phyloP scores from a whole-genome alignment of 2,329 filamentous ascomycete genomes.

The Aspergillus oerlinghausenensis region DNA sequence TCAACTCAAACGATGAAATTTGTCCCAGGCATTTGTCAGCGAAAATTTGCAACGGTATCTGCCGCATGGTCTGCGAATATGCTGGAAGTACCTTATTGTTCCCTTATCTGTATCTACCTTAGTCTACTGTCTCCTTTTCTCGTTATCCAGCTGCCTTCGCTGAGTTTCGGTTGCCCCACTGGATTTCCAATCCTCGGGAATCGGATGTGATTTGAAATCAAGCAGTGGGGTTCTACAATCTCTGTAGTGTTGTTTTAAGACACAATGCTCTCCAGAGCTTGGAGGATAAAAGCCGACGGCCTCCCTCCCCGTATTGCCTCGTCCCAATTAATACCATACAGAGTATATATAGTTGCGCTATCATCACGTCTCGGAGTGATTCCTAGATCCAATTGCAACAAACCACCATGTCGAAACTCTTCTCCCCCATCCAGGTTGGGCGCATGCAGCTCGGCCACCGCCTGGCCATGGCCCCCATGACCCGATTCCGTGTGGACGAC shows the following conservation, averaged over 20 bases:
- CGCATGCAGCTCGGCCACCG: constrained; percentile 40
- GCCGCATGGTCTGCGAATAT: background rate
- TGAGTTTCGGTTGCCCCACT: background rate
- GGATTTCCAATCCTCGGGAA: background rate
- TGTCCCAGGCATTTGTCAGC: background rate
- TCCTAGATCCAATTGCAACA: background rate
- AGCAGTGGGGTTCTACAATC: background rate
- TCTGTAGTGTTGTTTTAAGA: background rate
- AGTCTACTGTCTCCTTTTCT: background rate
- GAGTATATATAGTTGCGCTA: background rate
- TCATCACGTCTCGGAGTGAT: background rate
- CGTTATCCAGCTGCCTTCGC: background rate
- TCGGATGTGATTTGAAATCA: background rate
- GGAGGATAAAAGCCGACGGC: background rate
- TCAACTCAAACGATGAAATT: background rate
- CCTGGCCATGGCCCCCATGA: constrained; percentile 55
- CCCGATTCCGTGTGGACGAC: constrained; percentile 49
- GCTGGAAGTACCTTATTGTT: background rate
- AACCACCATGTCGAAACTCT: constrained; percentile 24
- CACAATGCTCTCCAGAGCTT: background rate
- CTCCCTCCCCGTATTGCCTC: background rate
- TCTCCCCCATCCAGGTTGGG: constrained; percentile 40
- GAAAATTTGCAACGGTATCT: background rate
- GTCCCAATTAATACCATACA: background rate
- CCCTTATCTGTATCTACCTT: background rate